These are phyloP conservation scores for Diospyros kaki DNA, from an alignment of 148 eudicot species.

Conservation along the genomic window DNA sequence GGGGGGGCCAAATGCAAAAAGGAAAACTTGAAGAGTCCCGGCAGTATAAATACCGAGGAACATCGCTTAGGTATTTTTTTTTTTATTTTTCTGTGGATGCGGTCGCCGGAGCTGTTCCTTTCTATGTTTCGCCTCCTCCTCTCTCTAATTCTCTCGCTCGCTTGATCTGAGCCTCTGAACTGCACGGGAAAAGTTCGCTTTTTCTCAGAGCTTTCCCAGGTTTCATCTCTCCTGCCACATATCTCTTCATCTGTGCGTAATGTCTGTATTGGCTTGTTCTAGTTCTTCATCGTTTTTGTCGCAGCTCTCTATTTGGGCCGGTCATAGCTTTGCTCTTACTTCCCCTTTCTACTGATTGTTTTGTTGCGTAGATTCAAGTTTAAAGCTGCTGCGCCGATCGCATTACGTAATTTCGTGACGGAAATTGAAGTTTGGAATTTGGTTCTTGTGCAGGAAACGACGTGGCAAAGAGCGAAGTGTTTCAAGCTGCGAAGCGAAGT, in stretches of 20 bases:
- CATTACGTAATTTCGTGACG: neutral
- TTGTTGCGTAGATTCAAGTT: neutral
- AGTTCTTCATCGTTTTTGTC: neutral
- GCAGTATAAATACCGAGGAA: neutral
- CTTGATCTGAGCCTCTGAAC: conserved; percentile 10
- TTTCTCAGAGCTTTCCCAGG: neutral
- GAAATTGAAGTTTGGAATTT: neutral
- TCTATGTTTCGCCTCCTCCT: neutral
- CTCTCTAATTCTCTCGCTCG: too few species aligned
- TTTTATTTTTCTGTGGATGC: conserved; percentile 10
- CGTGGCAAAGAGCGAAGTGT: neutral
- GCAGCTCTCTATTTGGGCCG: neutral
- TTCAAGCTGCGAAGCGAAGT: conserved; percentile 12
- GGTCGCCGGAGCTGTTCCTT: conserved; percentile 15
- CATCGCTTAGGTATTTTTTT: neutral
- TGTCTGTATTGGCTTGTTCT: neutral
- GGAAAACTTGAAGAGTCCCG: neutral
- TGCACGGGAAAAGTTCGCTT: neutral
- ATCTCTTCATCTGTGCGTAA: neutral
- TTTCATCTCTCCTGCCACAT: conserved; percentile 10
- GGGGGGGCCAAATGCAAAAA: too few species aligned
- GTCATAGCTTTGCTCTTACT: neutral
- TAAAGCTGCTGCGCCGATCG: neutral
- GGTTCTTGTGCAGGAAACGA: conserved; percentile 2
- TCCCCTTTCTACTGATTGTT: neutral